phyloP scores from a whole-genome alignment of 441 rosid species.

The Adansonia rubrostipa region DNA sequence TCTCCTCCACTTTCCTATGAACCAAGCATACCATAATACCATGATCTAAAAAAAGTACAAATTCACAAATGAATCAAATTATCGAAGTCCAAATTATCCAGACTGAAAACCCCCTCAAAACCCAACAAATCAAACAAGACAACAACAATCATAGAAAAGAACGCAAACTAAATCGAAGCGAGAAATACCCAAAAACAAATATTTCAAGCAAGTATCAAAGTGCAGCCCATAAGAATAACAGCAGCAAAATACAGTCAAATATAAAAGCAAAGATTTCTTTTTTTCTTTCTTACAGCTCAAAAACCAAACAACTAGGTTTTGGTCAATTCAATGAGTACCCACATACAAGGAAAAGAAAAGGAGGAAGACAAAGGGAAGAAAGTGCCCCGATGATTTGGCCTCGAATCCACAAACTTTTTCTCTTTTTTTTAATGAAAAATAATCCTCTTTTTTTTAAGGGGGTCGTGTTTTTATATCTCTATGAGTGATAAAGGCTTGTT shows the following conservation, averaged over 20 bases:
- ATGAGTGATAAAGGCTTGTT: conserved; percentile 54
- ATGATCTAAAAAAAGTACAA: background rate
- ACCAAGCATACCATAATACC: conserved; percentile 20
- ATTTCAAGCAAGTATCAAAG: background rate
- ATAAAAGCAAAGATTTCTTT: background rate
- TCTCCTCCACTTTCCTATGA: background rate
- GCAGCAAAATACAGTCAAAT: background rate
- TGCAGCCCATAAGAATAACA: background rate
- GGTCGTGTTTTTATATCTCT: background rate
- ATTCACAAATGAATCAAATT: conserved; percentile 3
- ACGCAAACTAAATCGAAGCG: background rate
- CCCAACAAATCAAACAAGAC: conserved; percentile 6
- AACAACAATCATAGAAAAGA: background rate
- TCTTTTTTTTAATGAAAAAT: background rate
- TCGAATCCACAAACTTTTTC: conserved; percentile 35
- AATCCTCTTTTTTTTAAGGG: background rate
- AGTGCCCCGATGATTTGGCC: conserved; percentile 48
- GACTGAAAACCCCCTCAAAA: background rate
- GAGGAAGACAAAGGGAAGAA: conserved; percentile 6
- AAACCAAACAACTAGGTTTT: conserved; percentile 7
- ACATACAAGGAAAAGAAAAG: background rate
- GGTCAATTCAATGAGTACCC: conserved; percentile 10
- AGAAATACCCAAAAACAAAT: conserved; percentile 7
- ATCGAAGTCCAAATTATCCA: conserved; percentile 4
- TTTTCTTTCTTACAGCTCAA: background rate